These are phyloP conservation scores for Pezicula radicicola DNA, from an alignment of 2,329 filamentous ascomycete species.

Conservation along the genomic window DNA sequence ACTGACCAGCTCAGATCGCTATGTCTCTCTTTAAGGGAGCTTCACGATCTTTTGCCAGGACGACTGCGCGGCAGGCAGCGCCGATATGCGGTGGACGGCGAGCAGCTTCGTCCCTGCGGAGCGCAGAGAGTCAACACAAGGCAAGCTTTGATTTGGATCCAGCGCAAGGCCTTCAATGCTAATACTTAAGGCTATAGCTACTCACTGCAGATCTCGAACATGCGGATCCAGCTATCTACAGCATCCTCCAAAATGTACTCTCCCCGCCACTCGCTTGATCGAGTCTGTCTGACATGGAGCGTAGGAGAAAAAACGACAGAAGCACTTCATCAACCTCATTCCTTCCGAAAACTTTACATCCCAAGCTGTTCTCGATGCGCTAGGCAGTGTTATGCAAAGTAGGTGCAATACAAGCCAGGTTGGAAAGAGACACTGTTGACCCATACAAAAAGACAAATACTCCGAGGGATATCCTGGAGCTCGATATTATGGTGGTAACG, in stretches of 20 bases:
- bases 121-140: constrained; percentile 55
- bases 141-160: constrained; percentile 31
- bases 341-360: constrained; percentile 96
- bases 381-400: constrained; percentile 96
- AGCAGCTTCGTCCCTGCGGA: constrained; percentile 22
- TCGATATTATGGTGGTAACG: constrained; percentile 94
- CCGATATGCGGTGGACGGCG: constrained; percentile 21
- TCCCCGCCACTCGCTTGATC: background rate
- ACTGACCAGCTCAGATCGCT: constrained; percentile 9
- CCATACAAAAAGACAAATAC: constrained; percentile 72
- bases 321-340: constrained; percentile 97
- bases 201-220: constrained; percentile 76
- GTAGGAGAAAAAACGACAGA: constrained; percentile 92
- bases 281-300: constrained; percentile 39
- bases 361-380: constrained; percentile 84
- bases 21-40: constrained; percentile 29
- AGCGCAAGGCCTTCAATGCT: constrained; percentile 5
- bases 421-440: constrained; percentile 35
- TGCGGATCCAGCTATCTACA: constrained; percentile 82
- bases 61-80: constrained; percentile 16
- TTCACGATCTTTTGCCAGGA: constrained; percentile 19
- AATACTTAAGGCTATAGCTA: constrained; percentile 49
- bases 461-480: constrained; percentile 97
- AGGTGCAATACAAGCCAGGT: constrained; percentile 30
- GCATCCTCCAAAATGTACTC: constrained; percentile 83